These are phyloP conservation scores for Escallonia rubra DNA, from an alignment of 129 eudicot species.

Conservation along the genomic window DNA sequence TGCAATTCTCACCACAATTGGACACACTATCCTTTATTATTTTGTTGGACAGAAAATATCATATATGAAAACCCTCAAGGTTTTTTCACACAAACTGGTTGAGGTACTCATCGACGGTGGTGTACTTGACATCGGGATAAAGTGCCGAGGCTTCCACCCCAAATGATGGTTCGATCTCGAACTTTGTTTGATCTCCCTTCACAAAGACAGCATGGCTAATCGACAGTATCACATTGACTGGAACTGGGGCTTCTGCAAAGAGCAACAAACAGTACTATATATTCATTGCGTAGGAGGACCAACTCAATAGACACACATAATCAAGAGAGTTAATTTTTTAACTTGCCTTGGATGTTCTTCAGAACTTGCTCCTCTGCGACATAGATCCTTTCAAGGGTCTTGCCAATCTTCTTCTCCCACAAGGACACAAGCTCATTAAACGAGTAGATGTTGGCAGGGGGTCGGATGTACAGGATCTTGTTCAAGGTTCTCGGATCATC, in stretches of 20 bases:
- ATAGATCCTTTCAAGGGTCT: constrained; percentile 33
- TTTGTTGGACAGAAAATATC: too few species aligned
- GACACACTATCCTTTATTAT: too few species aligned
- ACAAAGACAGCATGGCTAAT: constrained; percentile 42
- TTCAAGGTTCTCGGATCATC: constrained; percentile 53
- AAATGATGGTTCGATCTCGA: constrained; percentile 40
- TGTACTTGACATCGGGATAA: constrained; percentile 48
- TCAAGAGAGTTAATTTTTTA: not conserved
- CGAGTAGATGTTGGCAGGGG: constrained; percentile 32
- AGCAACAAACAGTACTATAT: constrained; percentile 1
- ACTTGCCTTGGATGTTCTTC: constrained; percentile 39
- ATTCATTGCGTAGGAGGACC: not conserved
- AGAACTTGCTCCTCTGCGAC: constrained; percentile 37
- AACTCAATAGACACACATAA: not conserved
- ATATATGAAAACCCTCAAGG: too few species aligned
- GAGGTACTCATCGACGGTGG: constrained; percentile 40
- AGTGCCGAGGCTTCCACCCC: constrained; percentile 51
- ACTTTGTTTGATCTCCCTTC: constrained; percentile 59
- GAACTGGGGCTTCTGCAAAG: constrained; percentile 38
- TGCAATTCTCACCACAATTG: too few species aligned
- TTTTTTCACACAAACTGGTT: constrained; percentile 17
- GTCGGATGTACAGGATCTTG: constrained; percentile 37
- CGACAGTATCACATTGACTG: constrained; percentile 28
- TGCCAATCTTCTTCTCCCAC: constrained; percentile 55
- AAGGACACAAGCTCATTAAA: constrained; percentile 39